Evolutionary conservation across 2,329 filamentous ascomycete species (phyloP), one percentile per base, ranked within the genome.

Genomic region (Cordyceps militaris): DNA sequence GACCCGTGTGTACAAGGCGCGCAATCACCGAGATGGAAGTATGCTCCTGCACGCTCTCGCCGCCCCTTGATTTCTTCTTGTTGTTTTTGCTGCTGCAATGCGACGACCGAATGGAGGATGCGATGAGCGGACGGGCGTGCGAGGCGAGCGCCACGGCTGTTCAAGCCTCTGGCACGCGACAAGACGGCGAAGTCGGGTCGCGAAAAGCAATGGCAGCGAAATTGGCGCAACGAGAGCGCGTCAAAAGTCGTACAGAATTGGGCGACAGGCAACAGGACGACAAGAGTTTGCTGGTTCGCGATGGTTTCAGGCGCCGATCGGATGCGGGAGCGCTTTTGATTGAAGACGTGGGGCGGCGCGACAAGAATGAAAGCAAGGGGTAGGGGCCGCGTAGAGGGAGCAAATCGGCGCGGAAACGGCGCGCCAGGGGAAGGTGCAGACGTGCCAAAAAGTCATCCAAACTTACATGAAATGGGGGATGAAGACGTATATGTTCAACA

Each of bases 291-390:
- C 26, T 34, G 28, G 32, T 19, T 42, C 53, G 53, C 43, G 40
- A 56, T 56, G 10, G 43, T 40, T 21, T 11, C 32, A 44, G 55
- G 30, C 28, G 47, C 34, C 55, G 55, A 51, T 52, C 47, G 55
- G 38, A 16, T 30, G 47, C 47, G 38, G 55, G 19, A 38, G 55
- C 38, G 47, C 36, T 50, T 40, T 57, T 46, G 47, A 43, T 34
- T 57, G 38, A 57, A 46, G 55, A 30, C 55, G 55, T 57, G 47
- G 47, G 55, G 55, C 53, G 40, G 52, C 42, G 52, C 52, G 42
- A 47, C 4, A 10, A 34, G 10, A 26, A 21, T 44, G 10, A 28
- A 55, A 36, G 51, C 53, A 47, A 56, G 53, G 53, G 53, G 53
- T 38, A 3, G 38, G 30, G 16, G 10, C 38, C 38, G 55, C 38